Percentiles rank a stretch among this genome's conserved stretches.
Evolutionary conservation across 371 early-diverging fungal species (phyloP).

Genomic region (Batrachochytrium dendrobatidis): DNA sequence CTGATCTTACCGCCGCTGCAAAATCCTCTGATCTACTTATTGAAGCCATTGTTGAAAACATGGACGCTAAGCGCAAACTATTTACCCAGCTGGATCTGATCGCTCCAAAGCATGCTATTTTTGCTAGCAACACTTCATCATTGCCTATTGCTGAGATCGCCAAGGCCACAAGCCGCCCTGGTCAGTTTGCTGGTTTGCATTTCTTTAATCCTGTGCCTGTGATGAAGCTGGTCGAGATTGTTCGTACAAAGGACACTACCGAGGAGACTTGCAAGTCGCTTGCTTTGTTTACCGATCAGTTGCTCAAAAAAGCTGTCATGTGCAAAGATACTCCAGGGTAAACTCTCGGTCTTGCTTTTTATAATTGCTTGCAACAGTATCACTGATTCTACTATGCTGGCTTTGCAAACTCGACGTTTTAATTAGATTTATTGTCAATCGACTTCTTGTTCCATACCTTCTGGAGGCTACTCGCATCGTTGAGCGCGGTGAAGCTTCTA

Average conservation of each 20-base stretch:
- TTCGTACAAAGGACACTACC: constrained; percentile 60
- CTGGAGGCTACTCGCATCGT: constrained; percentile 85
- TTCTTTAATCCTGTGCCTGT: constrained; percentile 96
- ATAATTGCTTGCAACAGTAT: background rate
- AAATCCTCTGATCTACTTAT: constrained; percentile 66
- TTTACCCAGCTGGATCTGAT: constrained; percentile 56
- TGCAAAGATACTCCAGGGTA: constrained; percentile 98
- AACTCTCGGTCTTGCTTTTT: background rate
- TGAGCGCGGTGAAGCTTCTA: constrained; percentile 84
- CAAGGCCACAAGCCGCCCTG: constrained; percentile 46
- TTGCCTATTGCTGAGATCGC: constrained; percentile 80
- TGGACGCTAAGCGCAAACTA: constrained; percentile 73
- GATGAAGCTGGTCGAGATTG: constrained; percentile 95
- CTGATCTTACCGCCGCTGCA: constrained; percentile 53
- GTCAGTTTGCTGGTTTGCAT: constrained; percentile 81
- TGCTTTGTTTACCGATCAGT: constrained; percentile 53
- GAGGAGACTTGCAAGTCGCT: constrained; percentile 57
- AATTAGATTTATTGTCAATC: constrained; percentile 89
- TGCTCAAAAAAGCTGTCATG: constrained; percentile 81
- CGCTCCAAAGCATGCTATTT: constrained; percentile 68
- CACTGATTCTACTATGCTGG: background rate
- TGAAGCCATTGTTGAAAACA: constrained; percentile 94
- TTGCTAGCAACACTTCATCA: constrained; percentile 88
- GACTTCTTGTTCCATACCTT: constrained; percentile 92
- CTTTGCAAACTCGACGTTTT: no score